Base-by-base conservation (phyloP, 2,329 filamentous ascomycete species). In the Xylariaceae sp. region DNA sequence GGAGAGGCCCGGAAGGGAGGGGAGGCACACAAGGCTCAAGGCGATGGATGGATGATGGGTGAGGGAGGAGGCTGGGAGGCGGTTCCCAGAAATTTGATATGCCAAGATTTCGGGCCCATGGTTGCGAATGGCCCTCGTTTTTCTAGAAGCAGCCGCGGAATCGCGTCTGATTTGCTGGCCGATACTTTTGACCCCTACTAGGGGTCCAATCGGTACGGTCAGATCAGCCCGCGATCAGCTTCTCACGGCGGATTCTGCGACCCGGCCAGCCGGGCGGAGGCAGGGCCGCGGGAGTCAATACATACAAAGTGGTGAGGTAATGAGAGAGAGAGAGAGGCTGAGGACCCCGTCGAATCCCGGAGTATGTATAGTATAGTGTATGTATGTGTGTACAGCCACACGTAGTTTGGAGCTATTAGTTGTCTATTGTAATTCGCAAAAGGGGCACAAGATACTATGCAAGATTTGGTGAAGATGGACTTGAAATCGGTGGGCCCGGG, bases 81-180 rank as follows among this genome's bases (percentile, higher is more conserved):
- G 52, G 32, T 37, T 62, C 60, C 60, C 57, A 62, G 60, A 62
- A 62, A 37, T 37, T 37, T 12, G 32, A 37, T 58, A 58, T 44
- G 60, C 60, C 60, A 62, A 62, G 60, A 58, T 54, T 58, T 54
- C 54, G 54, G 60, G 56, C 49, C 60, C 60, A 62, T 49, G 46
- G 57, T 32, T 37, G 32, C 48, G 47, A 53, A 26, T 26, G 52
- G 57, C 54, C 57, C 54, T 62, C 57, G 54, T 54, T 60, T 62
- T 60, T 52, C 57, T 62, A 52, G 48, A 62, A 62, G 51, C 52
- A 60, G 54, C 60, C 41, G 40, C 48, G 54, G 54, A 29, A 20
- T 45, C 10, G 50, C 37, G 18, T 57, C 54, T 62, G 57, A 62
- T 62, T 62, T 56, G 60, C 40, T 60, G 52, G 43, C 54, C 57